These are phyloP conservation scores for Aspergillus aculeatus DNA, from an alignment of 2,329 filamentous ascomycete species.

Conservation along the genomic window DNA sequence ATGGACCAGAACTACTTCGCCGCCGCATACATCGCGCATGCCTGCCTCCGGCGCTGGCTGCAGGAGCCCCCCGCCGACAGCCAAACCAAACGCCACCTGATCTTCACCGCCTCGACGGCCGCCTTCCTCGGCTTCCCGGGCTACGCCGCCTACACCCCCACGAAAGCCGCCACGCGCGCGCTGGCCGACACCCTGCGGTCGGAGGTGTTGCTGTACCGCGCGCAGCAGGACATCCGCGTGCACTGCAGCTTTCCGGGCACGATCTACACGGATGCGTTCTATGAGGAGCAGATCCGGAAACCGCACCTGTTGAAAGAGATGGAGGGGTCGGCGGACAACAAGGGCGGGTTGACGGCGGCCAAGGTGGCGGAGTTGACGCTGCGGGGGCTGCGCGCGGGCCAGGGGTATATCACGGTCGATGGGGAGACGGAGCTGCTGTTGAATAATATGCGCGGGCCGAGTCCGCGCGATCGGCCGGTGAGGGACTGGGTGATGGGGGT, in stretches of 20 bases:
- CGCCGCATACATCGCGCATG: conserved; percentile 8
- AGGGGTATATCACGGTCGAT: conserved; percentile 4
- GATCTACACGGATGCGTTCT: conserved; percentile 8
- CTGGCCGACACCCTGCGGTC: conserved; percentile 15
- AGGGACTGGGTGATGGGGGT: neutral
- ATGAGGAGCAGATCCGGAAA: conserved; percentile 7
- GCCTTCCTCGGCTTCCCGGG: conserved; percentile 14
- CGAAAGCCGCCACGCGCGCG: conserved; percentile 14
- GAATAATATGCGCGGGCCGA: conserved; percentile 14
- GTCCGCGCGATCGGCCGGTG: conserved; percentile 6
- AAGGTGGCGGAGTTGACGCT: conserved; percentile 8
- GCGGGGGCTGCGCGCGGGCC: neutral
- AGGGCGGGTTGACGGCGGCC: neutral
- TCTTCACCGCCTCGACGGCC: conserved; percentile 13
- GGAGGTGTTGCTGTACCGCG: conserved; percentile 12
- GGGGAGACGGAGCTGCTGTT: conserved; percentile 2
- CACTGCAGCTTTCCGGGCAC: conserved; percentile 13
- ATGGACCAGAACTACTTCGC: conserved; percentile 15
- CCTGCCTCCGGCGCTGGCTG: conserved; percentile 10
- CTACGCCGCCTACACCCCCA: conserved; percentile 15
- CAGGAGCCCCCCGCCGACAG: neutral
- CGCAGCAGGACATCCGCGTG: conserved; percentile 1
- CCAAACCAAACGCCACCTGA: conserved; percentile 2
- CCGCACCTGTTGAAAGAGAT: conserved; percentile 9
- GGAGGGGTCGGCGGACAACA: conserved; percentile 4